Evolutionary conservation across 2,329 filamentous ascomycete species (phyloP).

Genomic region (Berkeleyomyces rouxiae): DNA sequence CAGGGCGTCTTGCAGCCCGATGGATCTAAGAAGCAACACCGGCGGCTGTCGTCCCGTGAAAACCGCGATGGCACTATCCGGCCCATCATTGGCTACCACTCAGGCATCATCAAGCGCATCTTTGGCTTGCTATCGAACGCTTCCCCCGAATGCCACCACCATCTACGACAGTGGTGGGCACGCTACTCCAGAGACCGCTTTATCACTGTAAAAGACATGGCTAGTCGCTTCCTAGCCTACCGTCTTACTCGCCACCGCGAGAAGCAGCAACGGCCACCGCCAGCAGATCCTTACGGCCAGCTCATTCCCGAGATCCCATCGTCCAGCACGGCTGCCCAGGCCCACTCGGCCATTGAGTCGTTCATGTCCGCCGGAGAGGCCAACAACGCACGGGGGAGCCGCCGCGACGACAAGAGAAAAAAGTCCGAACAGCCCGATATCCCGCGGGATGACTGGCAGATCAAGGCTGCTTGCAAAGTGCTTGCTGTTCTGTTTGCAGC

Average conservation of each 20-base stretch:
- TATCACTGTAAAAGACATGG: constrained; percentile 55
- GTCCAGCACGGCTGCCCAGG: not conserved
- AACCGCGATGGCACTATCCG: constrained; percentile 7
- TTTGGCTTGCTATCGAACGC: constrained; percentile 65
- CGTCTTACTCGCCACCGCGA: constrained; percentile 55
- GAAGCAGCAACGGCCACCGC: constrained; percentile 42
- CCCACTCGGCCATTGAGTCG: constrained; percentile 2
- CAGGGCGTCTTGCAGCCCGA: constrained; percentile 24
- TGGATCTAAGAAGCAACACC: not conserved
- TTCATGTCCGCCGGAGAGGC: not conserved
- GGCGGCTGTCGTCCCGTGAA: constrained; percentile 1
- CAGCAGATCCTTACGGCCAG: constrained; percentile 44
- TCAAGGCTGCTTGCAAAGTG: constrained; percentile 62
- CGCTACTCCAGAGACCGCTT: constrained; percentile 52
- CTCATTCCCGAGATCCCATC: constrained; percentile 54
- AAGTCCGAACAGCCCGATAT: not conserved
- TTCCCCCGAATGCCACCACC: constrained; percentile 57
- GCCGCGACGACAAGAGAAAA: not conserved
- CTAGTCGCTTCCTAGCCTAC: constrained; percentile 66
- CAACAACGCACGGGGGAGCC: not conserved
- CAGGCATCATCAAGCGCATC: constrained; percentile 70
- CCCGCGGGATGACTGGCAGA: constrained; percentile 63
- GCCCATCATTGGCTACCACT: constrained; percentile 43
- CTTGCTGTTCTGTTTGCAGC: constrained; percentile 70
- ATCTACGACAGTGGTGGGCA: constrained; percentile 64